phyloP scores from a whole-genome alignment of 331 rosid species.

The Malus hybrid region DNA sequence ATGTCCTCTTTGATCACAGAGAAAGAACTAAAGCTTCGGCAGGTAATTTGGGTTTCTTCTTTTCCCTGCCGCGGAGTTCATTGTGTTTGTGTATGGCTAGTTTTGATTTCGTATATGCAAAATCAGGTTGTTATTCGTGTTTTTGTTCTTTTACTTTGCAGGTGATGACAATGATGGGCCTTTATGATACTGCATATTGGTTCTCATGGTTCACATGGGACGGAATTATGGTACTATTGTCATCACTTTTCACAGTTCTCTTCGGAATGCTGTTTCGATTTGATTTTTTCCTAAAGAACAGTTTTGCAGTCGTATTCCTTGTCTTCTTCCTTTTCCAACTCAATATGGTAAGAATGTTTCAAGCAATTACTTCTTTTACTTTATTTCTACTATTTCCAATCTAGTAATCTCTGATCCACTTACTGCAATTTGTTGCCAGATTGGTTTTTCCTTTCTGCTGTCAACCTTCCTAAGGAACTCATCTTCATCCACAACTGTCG shows the following conservation, averaged over 20 bases:
- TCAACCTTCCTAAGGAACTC: constrained; percentile 76
- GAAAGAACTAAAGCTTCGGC: constrained; percentile 92
- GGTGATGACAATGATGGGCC: constrained; percentile 94
- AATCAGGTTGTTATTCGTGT: too few species aligned
- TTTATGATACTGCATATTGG: constrained; percentile 95
- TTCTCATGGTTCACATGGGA: constrained; percentile 89
- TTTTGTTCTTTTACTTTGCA: constrained; percentile 11
- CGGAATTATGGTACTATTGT: constrained; percentile 44
- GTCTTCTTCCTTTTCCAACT: constrained; percentile 85
- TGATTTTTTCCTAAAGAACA: constrained; percentile 61
- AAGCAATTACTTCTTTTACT: not conserved
- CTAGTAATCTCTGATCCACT: not conserved
- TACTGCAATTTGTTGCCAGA: constrained; percentile 31
- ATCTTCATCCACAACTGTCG: constrained; percentile 65
- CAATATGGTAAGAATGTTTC: constrained; percentile 56
- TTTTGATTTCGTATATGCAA: too few species aligned
- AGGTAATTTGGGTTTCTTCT: constrained; percentile 36
- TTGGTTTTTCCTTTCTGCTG: constrained; percentile 77
- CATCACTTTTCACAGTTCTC: constrained; percentile 70
- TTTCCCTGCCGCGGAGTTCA: not conserved
- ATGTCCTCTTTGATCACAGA: constrained; percentile 67
- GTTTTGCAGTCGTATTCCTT: constrained; percentile 41
- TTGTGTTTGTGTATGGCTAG: not conserved
- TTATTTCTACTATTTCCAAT: not conserved
- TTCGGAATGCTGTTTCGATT: constrained; percentile 87